phyloP scores from a whole-genome alignment of 495 filamentous ascomycete genomes.

The Penicillium taxi region DNA sequence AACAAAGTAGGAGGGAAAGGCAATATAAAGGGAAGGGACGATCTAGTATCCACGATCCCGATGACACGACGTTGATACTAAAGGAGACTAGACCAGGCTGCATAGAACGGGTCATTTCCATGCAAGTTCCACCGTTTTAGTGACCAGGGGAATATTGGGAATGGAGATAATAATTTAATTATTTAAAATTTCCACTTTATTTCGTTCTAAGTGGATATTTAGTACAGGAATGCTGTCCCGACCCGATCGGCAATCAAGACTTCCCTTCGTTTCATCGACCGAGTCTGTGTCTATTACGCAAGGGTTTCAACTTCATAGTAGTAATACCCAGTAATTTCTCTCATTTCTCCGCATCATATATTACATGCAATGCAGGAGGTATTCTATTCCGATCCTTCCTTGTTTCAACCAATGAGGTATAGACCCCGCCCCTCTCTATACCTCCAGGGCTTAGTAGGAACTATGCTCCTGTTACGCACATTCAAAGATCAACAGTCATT shows the following conservation, averaged over 20 bases:
- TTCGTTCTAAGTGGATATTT: too few species aligned
- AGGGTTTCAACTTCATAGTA: too few species aligned
- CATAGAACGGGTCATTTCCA: conserved; percentile 14
- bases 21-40: conserved; percentile 24
- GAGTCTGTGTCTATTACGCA: conserved; percentile 27
- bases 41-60: conserved; percentile 39
- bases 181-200: background rate
- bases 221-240: conserved; percentile 17
- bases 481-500: conserved; percentile 13
- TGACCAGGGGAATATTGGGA: conserved; percentile 7
- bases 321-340: conserved; percentile 18
- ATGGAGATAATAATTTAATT: too few species aligned
- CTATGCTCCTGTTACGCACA: conserved; percentile 13
- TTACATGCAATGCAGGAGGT: conserved; percentile 26
- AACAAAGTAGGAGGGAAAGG: conserved; percentile 1
- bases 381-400: conserved; percentile 15
- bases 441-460: too few species aligned
- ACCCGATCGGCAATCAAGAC: conserved; percentile 23
- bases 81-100: conserved; percentile 23
- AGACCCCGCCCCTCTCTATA: conserved; percentile 1
- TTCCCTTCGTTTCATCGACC: conserved; percentile 13
- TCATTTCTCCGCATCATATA: conserved; percentile 19
- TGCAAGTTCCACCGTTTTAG: conserved; percentile 21
- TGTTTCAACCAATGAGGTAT: conserved; percentile 6
- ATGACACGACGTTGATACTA: conserved; percentile 42